Percentiles rank a stretch among this genome's conserved stretches.
These are phyloP conservation scores for Suillus variegatus DNA, from an alignment of 768 basidiomycete species.

Conservation along the genomic window DNA sequence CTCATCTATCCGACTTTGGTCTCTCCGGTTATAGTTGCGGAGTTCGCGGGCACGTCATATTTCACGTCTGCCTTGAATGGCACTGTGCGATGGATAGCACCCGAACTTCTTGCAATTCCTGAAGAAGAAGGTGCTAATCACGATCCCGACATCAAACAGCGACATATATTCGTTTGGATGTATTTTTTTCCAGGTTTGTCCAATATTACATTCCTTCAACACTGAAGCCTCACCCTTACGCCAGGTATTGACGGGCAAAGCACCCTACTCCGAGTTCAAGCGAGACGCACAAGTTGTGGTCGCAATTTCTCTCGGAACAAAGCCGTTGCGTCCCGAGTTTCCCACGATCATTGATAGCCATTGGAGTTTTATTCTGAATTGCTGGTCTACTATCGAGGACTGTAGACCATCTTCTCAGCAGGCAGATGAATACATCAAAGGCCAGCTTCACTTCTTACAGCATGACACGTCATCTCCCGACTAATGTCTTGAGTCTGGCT, in stretches of 20 bases:
- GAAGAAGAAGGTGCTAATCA: slow-evolving; percentile 11
- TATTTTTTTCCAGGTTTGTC: slow-evolving; percentile 13
- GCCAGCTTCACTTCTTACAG: neutral
- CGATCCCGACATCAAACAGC: slow-evolving; percentile 24
- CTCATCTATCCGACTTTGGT: slow-evolving; percentile 48
- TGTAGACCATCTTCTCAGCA: slow-evolving; percentile 1
- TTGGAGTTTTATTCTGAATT: slow-evolving; percentile 13
- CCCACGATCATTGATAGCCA: neutral
- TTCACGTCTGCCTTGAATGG: slow-evolving; percentile 7
- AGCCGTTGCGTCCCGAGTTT: slow-evolving; percentile 4
- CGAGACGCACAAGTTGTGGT: slow-evolving; percentile 14
- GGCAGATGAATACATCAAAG: slow-evolving; percentile 33
- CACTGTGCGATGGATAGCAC: slow-evolving; percentile 7
- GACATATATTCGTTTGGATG: slow-evolving; percentile 46
- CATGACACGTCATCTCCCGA: too few relatives aligned
- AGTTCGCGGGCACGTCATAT: slow-evolving; percentile 14
- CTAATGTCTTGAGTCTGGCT: neutral
- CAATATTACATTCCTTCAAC: neutral
- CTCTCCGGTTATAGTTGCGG: slow-evolving; percentile 24
- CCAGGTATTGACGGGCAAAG: slow-evolving; percentile 7
- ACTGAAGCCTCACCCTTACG: neutral
- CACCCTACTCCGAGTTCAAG: slow-evolving; percentile 10
- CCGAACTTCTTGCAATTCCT: slow-evolving; percentile 36
- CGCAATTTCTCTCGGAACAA: slow-evolving; percentile 9
- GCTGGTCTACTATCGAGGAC: slow-evolving; percentile 23